Conservation (phyloP, 2,329 filamentous ascomycete species). For the Monosporascus sp. region DNA sequence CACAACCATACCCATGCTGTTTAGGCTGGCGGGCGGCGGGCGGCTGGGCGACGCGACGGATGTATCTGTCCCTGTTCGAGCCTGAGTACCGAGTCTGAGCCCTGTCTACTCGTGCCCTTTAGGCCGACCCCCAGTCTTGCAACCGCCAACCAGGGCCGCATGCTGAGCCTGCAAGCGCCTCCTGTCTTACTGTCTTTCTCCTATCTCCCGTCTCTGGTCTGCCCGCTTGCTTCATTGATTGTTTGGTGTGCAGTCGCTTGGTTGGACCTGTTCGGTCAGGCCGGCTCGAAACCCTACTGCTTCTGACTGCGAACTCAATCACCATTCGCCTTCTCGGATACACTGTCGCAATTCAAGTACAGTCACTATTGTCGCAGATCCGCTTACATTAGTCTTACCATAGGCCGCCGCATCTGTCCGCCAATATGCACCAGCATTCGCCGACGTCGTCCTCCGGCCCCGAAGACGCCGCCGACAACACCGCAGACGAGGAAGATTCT, state of each 20-base stretch:
- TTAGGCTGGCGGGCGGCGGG: neutral
- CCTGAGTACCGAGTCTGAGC: neutral
- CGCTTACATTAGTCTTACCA: conserved; percentile 25
- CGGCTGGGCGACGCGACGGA: neutral
- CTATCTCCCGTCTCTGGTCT: neutral
- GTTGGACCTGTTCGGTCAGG: neutral
- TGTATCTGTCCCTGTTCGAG: neutral
- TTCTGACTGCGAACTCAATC: neutral
- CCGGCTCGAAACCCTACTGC: too few species aligned
- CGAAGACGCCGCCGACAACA: conserved; percentile 83
- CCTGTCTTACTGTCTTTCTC: neutral
- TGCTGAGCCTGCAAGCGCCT: neutral
- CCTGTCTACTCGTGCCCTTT: neutral
- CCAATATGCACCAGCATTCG: conserved; percentile 61
- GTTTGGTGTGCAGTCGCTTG: neutral
- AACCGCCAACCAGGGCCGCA: neutral
- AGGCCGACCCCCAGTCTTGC: neutral
- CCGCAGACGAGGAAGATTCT: conserved; percentile 95
- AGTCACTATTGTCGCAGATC: conserved; percentile 5
- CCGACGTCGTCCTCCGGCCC: conserved; percentile 72
- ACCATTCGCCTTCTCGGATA: neutral
- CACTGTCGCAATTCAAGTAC: conserved; percentile 4
- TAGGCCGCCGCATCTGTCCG: conserved; percentile 51
- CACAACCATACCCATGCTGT: conserved; percentile 9
- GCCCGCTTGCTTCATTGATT: neutral